phyloP scores from a whole-genome alignment of 805 yeast genomes.

The Ogataea paraovalis region DNA sequence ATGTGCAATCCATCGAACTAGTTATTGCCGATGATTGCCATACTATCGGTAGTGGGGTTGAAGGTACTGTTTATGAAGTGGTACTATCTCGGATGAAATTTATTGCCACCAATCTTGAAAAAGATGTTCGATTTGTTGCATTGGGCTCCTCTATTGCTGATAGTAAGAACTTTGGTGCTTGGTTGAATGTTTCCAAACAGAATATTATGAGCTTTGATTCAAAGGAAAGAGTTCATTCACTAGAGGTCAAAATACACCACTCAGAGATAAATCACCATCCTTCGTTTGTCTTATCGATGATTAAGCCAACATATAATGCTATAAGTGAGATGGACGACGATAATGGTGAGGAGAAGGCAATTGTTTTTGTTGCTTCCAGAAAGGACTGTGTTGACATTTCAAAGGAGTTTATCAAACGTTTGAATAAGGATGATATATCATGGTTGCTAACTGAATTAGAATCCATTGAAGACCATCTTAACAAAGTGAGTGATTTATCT shows the following conservation, averaged over 20 bases:
- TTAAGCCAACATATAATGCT: slow-evolving; percentile 44
- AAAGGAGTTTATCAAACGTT: slow-evolving; percentile 35
- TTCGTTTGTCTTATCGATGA: slow-evolving; percentile 48
- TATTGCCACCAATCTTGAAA: slow-evolving; percentile 62
- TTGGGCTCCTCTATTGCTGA: slow-evolving; percentile 68
- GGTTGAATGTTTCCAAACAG: slow-evolving; percentile 71
- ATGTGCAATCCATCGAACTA: slow-evolving; percentile 63
- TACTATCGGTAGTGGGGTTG: slow-evolving; percentile 49
- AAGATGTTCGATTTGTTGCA: slow-evolving; percentile 58
- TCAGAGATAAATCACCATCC: slow-evolving; percentile 46
- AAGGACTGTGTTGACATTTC: slow-evolving; percentile 52
- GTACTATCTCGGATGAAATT: slow-evolving; percentile 68
- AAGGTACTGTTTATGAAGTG: slow-evolving; percentile 66
- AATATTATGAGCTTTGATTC: slow-evolving; percentile 70
- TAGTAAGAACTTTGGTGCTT: slow-evolving; percentile 74
- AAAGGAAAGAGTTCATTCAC: slow-evolving; percentile 48
- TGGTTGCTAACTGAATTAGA: slow-evolving; percentile 39
- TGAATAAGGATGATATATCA: slow-evolving; percentile 32
- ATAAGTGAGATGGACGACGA: slow-evolving; percentile 32
- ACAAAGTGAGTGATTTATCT: slow-evolving; percentile 42
- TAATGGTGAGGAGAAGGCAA: slow-evolving; percentile 30
- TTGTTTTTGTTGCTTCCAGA: slow-evolving; percentile 59
- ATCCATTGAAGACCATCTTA: slow-evolving; percentile 38
- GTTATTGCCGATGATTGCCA: slow-evolving; percentile 76
- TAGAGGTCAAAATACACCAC: slow-evolving; percentile 55